Percentiles rank a stretch among this genome's conserved stretches.
Conservation (phyloP, 495 filamentous ascomycete species). For the Penicillium paradoxum region DNA sequence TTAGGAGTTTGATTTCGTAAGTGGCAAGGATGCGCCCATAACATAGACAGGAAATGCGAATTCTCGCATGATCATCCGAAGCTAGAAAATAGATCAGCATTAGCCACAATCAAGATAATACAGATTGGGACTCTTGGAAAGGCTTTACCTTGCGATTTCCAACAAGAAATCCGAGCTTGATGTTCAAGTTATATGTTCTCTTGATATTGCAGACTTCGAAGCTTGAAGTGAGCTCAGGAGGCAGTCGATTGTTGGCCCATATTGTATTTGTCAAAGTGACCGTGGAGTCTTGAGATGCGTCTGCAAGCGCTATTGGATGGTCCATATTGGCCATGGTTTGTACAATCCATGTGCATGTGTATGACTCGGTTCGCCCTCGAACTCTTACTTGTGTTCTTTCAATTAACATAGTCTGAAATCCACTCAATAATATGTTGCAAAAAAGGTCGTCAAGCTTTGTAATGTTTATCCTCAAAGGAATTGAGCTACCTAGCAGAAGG, state of each 20-base stretch:
- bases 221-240: neutral
- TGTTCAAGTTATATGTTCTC: neutral
- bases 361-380: neutral
- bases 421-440: neutral
- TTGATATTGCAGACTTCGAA: constrained; percentile 8
- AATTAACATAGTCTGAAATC: constrained; percentile 2
- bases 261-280: neutral
- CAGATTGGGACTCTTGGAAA: too few species aligned
- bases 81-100: neutral
- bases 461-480: neutral
- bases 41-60: neutral
- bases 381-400: constrained; percentile 2
- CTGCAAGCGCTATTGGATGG: neutral
- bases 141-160: neutral
- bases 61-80: neutral
- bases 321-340: constrained; percentile 1
- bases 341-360: neutral
- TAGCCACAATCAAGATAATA: neutral
- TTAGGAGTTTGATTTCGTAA: neutral
- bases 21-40: neutral
- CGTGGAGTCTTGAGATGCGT: neutral
- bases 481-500: neutral
- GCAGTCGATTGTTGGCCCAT: neutral
- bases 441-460: neutral
- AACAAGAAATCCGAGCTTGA: neutral